These are phyloP conservation scores for Tausonia pullulans DNA, from an alignment of 1,284 basidiomycete genomes.

Conservation along the genomic window DNA sequence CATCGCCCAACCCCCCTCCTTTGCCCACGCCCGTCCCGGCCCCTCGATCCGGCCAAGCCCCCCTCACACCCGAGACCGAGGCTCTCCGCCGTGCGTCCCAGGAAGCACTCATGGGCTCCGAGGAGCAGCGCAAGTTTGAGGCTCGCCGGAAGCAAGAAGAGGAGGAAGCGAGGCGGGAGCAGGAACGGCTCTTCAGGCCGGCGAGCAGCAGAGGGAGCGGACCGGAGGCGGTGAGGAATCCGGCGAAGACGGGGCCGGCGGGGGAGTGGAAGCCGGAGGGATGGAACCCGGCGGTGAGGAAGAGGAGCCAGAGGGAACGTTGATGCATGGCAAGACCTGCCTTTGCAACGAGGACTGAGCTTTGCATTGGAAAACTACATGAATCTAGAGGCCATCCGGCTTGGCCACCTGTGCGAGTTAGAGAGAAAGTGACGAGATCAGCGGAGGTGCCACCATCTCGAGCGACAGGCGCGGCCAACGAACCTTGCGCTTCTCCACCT, in stretches of 20 bases:
- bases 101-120: neutral
- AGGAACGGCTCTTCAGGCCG: too few species aligned
- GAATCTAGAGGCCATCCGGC: constrained; percentile 26
- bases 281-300: neutral
- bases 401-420: constrained; percentile 29
- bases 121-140: neutral
- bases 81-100: neutral
- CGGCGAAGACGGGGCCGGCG: neutral
- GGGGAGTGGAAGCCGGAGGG: constrained; percentile 4
- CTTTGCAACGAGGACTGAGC: too few species aligned
- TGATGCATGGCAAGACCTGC: too few species aligned
- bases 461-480: neutral
- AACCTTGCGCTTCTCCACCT: constrained; percentile 31
- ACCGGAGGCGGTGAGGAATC: neutral
- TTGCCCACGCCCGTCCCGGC: too few species aligned
- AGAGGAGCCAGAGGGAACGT: neutral
- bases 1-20: too few species aligned
- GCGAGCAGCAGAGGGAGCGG: neutral
- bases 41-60: too few species aligned
- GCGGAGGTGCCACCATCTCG: neutral
- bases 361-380: too few species aligned
- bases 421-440: neutral
- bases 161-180: neutral
- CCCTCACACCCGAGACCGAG: neutral
- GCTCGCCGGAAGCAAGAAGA: neutral